Evolutionary conservation across 805 yeast genomes (phyloP), one percentile per base, ranked within the genome.

Genomic region (Candida stauntonica): DNA sequence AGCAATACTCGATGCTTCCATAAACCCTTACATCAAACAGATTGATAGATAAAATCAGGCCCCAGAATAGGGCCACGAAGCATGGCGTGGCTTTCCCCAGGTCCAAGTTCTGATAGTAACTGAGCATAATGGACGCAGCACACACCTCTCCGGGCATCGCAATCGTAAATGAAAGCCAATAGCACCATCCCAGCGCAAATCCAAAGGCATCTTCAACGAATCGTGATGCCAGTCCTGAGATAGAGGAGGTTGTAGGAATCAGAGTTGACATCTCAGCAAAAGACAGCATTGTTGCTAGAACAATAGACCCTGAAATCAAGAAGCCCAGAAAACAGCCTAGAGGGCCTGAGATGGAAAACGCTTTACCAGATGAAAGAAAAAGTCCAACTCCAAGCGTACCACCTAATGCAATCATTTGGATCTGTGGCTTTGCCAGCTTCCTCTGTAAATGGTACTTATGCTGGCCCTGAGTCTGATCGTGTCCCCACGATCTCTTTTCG

Each of bases 231-330:
- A 85, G 66, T 1, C 88, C 89, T 0, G 86, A 74, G 4, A 84
- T 82, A 6, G 91, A 88, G 30, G 84, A 85, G 16, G 82, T 81
- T n/a, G 81, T 73, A 0, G 93, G 87, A 16, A 84, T 77, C 41
- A 85, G 66, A 0, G 93, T 81, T 5, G 83, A 81, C 82, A 84
- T 82, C 57, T 84, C 94, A 42, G 91, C 86, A 57, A 82, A 81
- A 5, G 87, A 79, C 13, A 79, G 61, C 73, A 84, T 77, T 1
- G 91, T 79, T 1, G 81, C 73, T 18, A 81, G 56, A 2, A 84
- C 88, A 11, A 84, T 66, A 2, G 75, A 52, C 0, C 89, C 93
- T 19, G 85, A 70, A 8, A 83, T 61, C 0, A 70, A 39, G 54
- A 79, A 83, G 2, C 91, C 89, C 12, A 84, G 48, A 5, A 84